phyloP scores from a whole-genome alignment of 2,329 filamentous ascomycete species.

The Rugonectria rugulosa region DNA sequence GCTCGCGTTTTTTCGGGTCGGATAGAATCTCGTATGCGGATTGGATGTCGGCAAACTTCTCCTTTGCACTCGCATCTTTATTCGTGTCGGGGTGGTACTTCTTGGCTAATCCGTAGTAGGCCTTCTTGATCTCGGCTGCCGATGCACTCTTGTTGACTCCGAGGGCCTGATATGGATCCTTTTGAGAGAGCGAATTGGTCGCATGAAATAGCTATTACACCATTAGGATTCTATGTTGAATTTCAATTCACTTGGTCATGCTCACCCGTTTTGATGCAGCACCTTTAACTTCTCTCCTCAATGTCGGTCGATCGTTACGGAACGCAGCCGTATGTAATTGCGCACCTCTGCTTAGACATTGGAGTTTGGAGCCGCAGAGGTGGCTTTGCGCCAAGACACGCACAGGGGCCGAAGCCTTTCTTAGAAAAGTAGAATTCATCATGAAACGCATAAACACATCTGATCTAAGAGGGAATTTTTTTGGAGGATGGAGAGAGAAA shows the following conservation, averaged over 20 bases:
- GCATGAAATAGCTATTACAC: slow-evolving; percentile 64
- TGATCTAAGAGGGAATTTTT: slow-evolving; percentile 29
- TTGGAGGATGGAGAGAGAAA: slow-evolving; percentile 15
- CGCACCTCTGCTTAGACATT: slow-evolving; percentile 49
- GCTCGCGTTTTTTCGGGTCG: slow-evolving; percentile 90
- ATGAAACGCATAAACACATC: slow-evolving; percentile 42
- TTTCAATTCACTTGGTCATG: slow-evolving; percentile 15
- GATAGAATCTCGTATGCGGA: slow-evolving; percentile 92
- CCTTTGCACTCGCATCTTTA: slow-evolving; percentile 92
- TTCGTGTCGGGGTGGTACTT: slow-evolving; percentile 99
- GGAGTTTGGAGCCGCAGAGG: slow-evolving; percentile 51
- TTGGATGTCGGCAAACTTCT: slow-evolving; percentile 93
- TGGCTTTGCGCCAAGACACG: slow-evolving; percentile 55
- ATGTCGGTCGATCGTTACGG: slow-evolving; percentile 29
- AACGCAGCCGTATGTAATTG: slow-evolving; percentile 44
- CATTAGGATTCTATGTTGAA: slow-evolving; percentile 25
- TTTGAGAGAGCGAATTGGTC: slow-evolving; percentile 60
- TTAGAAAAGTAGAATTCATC: slow-evolving; percentile 58
- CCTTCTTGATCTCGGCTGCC: slow-evolving; percentile 92
- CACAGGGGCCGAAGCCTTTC: slow-evolving; percentile 55
- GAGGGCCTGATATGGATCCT: slow-evolving; percentile 87
- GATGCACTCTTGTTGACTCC: slow-evolving; percentile 86
- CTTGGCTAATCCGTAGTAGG: slow-evolving; percentile 96
- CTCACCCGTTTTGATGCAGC: slow-evolving; percentile 41
- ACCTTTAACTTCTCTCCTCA: slow-evolving; percentile 23